Conservation (phyloP, 768 basidiomycete genomes). For the Pleurotus citrinopileatus region DNA sequence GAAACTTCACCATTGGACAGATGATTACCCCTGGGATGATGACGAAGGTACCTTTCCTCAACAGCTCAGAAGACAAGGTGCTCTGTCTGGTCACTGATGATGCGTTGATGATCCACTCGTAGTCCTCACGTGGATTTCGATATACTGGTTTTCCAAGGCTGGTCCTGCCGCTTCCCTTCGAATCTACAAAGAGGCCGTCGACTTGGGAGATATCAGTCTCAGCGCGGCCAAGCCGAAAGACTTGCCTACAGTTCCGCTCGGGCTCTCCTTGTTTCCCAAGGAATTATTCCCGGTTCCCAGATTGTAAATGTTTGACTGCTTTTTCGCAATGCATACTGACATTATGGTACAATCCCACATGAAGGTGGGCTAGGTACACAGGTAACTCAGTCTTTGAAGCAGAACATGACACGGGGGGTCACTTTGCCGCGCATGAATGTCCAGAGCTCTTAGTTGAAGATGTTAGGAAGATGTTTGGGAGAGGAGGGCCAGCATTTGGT, state of each 20-base stretch:
- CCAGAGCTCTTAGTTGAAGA: constrained; percentile 38
- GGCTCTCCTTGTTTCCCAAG: constrained; percentile 45
- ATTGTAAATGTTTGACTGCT: constrained; percentile 20
- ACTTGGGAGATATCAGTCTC: constrained; percentile 16
- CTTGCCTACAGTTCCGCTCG: not conserved
- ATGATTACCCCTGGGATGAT: constrained; percentile 53
- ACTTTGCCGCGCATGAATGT: constrained; percentile 42
- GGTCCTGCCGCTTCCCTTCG: constrained; percentile 56
- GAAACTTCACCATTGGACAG: constrained; percentile 46
- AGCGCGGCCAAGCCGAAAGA: not conserved
- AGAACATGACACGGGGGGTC: constrained; percentile 39
- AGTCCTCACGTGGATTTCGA: constrained; percentile 60
- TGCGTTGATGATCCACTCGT: constrained; percentile 12
- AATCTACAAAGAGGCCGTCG: constrained; percentile 52
- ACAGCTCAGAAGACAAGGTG: constrained; percentile 42
- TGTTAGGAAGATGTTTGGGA: constrained; percentile 43
- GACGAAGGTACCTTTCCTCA: constrained; percentile 55
- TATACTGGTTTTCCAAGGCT: constrained; percentile 55
- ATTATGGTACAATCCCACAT: not conserved
- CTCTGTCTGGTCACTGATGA: not conserved
- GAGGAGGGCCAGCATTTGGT: constrained; percentile 34
- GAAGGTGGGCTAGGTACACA: constrained; percentile 18
- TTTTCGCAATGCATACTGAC: not conserved
- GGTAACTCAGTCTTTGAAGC: constrained; percentile 22
- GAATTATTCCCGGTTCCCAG: constrained; percentile 34